phyloP scores from a whole-genome alignment of 441 rosid genomes.

The Syzygium syzygioides region DNA sequence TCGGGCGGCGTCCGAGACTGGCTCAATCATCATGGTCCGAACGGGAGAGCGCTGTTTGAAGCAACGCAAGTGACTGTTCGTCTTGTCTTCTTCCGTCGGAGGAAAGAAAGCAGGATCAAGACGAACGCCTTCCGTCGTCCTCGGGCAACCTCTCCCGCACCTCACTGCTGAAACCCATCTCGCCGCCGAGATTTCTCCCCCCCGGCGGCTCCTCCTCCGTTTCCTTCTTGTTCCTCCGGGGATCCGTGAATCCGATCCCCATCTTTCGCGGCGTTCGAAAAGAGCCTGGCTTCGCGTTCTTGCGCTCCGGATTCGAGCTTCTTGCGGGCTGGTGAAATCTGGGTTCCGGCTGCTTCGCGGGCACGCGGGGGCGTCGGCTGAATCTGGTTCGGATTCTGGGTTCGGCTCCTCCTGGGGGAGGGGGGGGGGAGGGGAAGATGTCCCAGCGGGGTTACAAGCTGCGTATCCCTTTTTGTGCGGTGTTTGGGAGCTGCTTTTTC shows the following conservation, averaged over 20 bases:
- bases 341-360: neutral
- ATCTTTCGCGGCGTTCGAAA: constrained; percentile 5
- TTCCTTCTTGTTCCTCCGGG: neutral
- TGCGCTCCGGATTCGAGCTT: neutral
- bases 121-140: constrained; percentile 1
- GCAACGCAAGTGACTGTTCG: neutral
- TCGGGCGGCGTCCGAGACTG: neutral
- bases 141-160: neutral
- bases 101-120: neutral
- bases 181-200: neutral
- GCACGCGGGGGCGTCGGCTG: neutral
- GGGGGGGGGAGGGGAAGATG: constrained; percentile 24
- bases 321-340: neutral
- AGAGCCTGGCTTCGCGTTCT: constrained; percentile 16
- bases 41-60: neutral
- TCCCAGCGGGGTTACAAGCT: constrained; percentile 95
- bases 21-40: constrained; percentile 21
- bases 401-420: neutral
- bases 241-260: constrained; percentile 24
- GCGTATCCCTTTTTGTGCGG: constrained; percentile 61
- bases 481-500: neutral
- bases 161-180: constrained; percentile 4
- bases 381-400: neutral
- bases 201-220: neutral
- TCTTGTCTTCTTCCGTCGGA: neutral